phyloP scores from a whole-genome alignment of 257 asterid species.

The Jaltomata sinuosa region DNA sequence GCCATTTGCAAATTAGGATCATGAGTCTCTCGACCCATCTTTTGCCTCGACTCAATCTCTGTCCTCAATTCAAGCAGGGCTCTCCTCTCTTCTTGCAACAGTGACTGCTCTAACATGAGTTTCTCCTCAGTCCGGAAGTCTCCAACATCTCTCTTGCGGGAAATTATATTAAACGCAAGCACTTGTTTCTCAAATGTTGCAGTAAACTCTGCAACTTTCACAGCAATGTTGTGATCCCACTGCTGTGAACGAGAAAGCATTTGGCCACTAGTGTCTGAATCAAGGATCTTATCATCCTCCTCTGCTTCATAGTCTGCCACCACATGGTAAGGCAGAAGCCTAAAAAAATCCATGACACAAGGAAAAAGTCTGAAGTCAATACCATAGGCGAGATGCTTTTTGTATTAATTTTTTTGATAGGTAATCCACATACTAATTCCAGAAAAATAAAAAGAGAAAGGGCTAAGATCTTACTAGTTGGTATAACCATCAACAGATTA shows the following conservation, averaged over 20 bases:
- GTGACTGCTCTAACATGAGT: constrained; percentile 84
- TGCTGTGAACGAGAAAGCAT: constrained; percentile 93
- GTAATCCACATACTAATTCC: background rate
- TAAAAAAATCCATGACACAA: constrained; percentile 11
- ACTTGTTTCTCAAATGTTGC: constrained; percentile 98
- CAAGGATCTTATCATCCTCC: constrained; percentile 97
- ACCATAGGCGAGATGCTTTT: background rate
- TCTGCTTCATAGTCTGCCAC: constrained; percentile 99
- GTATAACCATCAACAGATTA: background rate
- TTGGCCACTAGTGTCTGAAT: constrained; percentile 81
- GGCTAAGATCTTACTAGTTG: background rate
- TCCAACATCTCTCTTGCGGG: constrained; percentile 75
- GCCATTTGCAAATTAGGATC: constrained; percentile 76
- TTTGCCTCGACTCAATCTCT: constrained; percentile 59
- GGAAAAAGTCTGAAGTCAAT: background rate
- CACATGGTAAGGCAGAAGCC: constrained; percentile 96
- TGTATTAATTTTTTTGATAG: background rate
- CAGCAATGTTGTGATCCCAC: constrained; percentile 95
- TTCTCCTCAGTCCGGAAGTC: constrained; percentile 96
- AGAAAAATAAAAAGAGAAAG: background rate
- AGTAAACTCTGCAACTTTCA: constrained; percentile 93
- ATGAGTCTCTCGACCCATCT: constrained; percentile 49
- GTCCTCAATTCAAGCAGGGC: constrained; percentile 47
- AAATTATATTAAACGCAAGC: constrained; percentile 84
- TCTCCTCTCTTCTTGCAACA: constrained; percentile 76